Evolutionary conservation across 2,329 filamentous ascomycete species (phyloP), one percentile per base, ranked within the genome.

Genomic region (Cercospora sp.): DNA sequence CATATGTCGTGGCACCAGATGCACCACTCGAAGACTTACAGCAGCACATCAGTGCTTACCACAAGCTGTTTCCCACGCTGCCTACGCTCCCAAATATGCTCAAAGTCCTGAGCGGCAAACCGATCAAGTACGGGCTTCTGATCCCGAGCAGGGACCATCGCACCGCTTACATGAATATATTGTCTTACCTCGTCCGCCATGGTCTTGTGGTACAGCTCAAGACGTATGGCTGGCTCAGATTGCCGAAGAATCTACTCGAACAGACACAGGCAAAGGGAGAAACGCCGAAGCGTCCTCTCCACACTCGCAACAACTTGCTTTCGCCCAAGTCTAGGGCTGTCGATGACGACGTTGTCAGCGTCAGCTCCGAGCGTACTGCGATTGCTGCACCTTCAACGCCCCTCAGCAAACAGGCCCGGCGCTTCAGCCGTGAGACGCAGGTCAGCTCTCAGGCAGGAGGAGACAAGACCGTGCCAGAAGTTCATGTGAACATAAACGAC

Each of bases 151-250:
- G 94, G 78, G 91, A 92, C 75, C 93, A 97, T 77, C 91, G 94
- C 53, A 89, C 90, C 6, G 89, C 90, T 2, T 99, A 97, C 78
- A 90, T 98, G 79, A 87, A 92, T 36, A 96, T 98, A 79, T 83
- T 99, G 28, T 93, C 93, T 23, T 99, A 94, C 93, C 86, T 99
- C 8, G 89, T 98, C 82, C 89, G 94, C 48, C 91, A 93, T 58
- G 93, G 93, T 13, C 97, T 95, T 91, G 94, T 97, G 0, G 96
- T 92, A 0, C 94, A 97, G 78, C 85, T 99, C 5, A 91, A 93
- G 70, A 95, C 93, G 0, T 97, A 96, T 78, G 92, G 91, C 12
- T 96, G 95, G 84, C 88, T 98, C 53, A 73, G 72, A 12, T 64
- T 75, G 3, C 68, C 74, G 87, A 94, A 60, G 91, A 95, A 51